A percentile compares a stretch with the other conserved stretches of the same genome.
phyloP scores from a whole-genome alignment of 2,329 filamentous ascomycete genomes.

The Trichoderma citrinoviride region DNA sequence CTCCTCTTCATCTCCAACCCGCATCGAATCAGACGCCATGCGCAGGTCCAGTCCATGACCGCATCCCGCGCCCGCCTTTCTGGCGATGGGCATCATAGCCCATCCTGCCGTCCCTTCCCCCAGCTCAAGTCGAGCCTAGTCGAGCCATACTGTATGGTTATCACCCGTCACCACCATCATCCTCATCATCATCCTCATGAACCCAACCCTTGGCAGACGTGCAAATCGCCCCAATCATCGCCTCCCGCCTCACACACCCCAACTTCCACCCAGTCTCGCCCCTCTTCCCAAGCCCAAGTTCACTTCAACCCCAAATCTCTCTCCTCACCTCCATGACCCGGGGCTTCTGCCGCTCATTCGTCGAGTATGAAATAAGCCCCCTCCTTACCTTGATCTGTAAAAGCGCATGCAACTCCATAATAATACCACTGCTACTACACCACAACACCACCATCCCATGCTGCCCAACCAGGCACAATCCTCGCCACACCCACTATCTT shows the following conservation, averaged over 20 bases:
- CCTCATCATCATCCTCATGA: background rate
- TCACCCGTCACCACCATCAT: background rate
- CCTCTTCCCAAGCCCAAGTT: background rate
- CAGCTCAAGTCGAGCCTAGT: too few relatives aligned
- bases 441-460: too few relatives aligned
- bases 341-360: background rate
- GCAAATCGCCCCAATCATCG: slow-evolving; percentile 20
- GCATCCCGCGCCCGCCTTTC: background rate
- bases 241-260: slow-evolving; percentile 10
- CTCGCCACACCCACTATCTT: background rate
- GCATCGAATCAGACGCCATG: background rate
- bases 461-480: slow-evolving; percentile 9
- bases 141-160: too few relatives aligned
- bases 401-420: background rate
- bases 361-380: background rate
- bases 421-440: background rate
- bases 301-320: too few relatives aligned
- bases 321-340: too few relatives aligned
- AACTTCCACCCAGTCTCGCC: background rate
- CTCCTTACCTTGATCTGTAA: background rate
- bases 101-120: background rate
- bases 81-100: background rate
- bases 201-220: slow-evolving; percentile 14
- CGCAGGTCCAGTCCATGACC: slow-evolving; percentile 9
- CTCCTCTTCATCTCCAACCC: background rate